phyloP scores from a whole-genome alignment of 768 basidiomycete genomes.

The Favolaschia claudopus region DNA sequence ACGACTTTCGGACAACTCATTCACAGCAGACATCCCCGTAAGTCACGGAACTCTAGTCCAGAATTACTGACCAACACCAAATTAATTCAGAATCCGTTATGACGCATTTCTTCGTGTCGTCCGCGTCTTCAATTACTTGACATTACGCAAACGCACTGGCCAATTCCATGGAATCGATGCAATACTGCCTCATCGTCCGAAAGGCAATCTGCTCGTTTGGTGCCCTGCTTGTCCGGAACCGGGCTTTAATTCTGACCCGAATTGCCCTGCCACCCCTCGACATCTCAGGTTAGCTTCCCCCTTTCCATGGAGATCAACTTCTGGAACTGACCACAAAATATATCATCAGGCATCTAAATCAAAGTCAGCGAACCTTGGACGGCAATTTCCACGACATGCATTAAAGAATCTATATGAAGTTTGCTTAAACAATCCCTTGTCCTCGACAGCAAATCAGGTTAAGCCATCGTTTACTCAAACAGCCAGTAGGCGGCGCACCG shows the following conservation, averaged over 20 bases:
- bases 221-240: slow-evolving; percentile 36
- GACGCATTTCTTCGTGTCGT: slow-evolving; percentile 29
- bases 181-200: slow-evolving; percentile 19
- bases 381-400: no score
- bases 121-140: slow-evolving; percentile 30
- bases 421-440: no score
- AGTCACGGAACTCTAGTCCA: no score
- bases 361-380: no score
- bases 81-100: slow-evolving; percentile 37
- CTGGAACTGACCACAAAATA: not conserved
- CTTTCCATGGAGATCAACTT: not conserved
- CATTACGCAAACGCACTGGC: slow-evolving; percentile 22
- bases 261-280: slow-evolving; percentile 23
- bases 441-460: no score
- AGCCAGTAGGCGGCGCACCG: no score
- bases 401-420: no score
- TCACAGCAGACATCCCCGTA: no score
- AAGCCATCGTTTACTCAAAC: no score
- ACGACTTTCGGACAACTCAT: no score
- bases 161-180: slow-evolving; percentile 34
- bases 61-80: no score
- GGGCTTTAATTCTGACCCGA: slow-evolving; percentile 12
- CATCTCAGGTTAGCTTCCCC: slow-evolving; percentile 29
- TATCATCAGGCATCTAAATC: slow-evolving; percentile 31
- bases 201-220: slow-evolving; percentile 21